phyloP scores from a whole-genome alignment of 345 rosid species.

The Streptanthus diversifolius region DNA sequence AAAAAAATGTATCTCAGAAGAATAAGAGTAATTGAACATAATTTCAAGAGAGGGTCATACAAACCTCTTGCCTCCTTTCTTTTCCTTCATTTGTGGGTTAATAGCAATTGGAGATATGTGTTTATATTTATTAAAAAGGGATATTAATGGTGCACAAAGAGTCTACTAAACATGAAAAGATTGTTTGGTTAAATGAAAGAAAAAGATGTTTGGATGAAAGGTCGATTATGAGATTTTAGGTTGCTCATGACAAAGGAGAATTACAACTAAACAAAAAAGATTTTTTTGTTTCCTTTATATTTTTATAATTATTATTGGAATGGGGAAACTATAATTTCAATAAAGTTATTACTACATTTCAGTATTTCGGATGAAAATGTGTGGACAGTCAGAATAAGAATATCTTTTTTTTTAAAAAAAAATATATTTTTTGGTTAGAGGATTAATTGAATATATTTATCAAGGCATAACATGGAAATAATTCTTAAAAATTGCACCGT shows the following conservation, averaged over 20 bases:
- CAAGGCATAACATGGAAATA: background rate
- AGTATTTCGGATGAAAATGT: background rate
- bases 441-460: background rate
- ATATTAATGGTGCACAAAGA: conserved; percentile 14
- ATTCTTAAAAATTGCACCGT: background rate
- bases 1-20: background rate
- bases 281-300: background rate
- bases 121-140: conserved; percentile 13
- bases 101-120: background rate
- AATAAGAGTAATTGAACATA: conserved; percentile 19
- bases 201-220: conserved; percentile 33
- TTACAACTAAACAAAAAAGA: conserved; percentile 1
- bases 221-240: conserved; percentile 34
- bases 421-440: background rate
- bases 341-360: background rate
- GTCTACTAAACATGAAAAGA: conserved; percentile 32
- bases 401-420: too few species aligned
- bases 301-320: background rate
- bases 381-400: background rate
- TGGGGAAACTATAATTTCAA: background rate
- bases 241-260: conserved; percentile 33
- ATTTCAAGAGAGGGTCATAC: background rate
- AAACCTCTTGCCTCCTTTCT: conserved; percentile 24
- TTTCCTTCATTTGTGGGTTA: conserved; percentile 22
- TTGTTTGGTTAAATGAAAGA: conserved; percentile 33